Base-by-base conservation (phyloP, 192 early-diverging fungal genomes). In the Coemansia guatemalensis region DNA sequence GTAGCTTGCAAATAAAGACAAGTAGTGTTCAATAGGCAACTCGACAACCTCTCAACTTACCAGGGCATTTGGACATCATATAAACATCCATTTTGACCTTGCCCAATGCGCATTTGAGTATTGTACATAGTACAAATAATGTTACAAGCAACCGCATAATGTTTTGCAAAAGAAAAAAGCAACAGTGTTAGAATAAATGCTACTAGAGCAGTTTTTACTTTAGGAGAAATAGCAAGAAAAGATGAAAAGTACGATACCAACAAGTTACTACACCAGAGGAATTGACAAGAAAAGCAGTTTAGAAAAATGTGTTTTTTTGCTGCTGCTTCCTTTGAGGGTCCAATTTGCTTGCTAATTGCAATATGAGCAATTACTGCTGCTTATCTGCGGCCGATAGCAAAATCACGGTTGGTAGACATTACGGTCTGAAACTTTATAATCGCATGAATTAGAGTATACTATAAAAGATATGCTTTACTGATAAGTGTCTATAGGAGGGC, bases 401-500 rank as follows among this genome's bases (percentile, higher is more conserved):
- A 44, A 44, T 3, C 2, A 17, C 4, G 39, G 2, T 44, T 12
- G 14, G 8, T 44, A 44, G 14, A 11, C 4, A 17, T 44, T 44
- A 44, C 17, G 17, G 1, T 3, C 39, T 44, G 39, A 11, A 17
- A 17, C 14, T 11, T 44, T 44, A 17, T 44, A 44, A 44, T 11
- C 39, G 39, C 14, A 17, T 44, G 17, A 17, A 44, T 44, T 44
- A 44, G 14, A 17, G 14, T 17, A 44, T 56, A 32, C 1, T 55
- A 55, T 5, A 55, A 27, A 23, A 8, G 35, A 22, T 8, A 47
- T 33, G 41, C 14, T 44, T 48, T 71, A 82, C 65, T 82, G 64
- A 60, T 91, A 92, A 65, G 90, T 90, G 58, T 91, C 89, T 67
- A 95, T 87, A 1, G 95, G 93, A 55, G 97, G 97, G 75, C 97